Evolutionary conservation across 805 yeast genomes (phyloP).

Genomic region (Saturnispora sanitii): DNA sequence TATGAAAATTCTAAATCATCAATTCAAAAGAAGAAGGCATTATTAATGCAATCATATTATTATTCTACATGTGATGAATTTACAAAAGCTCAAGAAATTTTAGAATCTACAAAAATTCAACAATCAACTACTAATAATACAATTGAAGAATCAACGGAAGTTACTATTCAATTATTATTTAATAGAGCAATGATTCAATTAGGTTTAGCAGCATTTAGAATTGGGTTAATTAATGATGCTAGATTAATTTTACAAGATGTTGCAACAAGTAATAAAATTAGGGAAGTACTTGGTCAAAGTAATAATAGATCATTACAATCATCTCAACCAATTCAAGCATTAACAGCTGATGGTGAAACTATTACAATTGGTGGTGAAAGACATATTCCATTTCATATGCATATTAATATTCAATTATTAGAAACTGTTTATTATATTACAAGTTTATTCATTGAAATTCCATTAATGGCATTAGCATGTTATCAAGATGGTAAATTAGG

Average conservation of each 20-base stretch:
- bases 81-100: constrained; percentile 77
- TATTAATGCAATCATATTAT: constrained; percentile 78
- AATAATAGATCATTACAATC: constrained; percentile 47
- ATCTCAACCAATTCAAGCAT: constrained; percentile 29
- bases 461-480: constrained; percentile 52
- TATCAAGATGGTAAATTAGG: constrained; percentile 28
- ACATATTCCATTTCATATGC: constrained; percentile 95
- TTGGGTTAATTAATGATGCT: constrained; percentile 75
- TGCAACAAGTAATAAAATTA: constrained; percentile 74
- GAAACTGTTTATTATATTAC: constrained; percentile 91
- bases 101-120: constrained; percentile 79
- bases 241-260: constrained; percentile 83
- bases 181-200: constrained; percentile 93
- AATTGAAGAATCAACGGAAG: constrained; percentile 74
- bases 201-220: constrained; percentile 91
- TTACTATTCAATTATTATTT: constrained; percentile 80
- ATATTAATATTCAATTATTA: constrained; percentile 87
- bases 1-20: constrained; percentile 40
- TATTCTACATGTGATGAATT: constrained; percentile 83
- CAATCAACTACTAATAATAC: no score
- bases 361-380: constrained; percentile 36
- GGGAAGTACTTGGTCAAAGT: constrained; percentile 92
- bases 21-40: constrained; percentile 70
- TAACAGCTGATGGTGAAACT: constrained; percentile 9
- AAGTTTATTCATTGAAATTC: constrained; percentile 84